Conservation (phyloP, 768 basidiomycete species). For the Cyathus striatus region DNA sequence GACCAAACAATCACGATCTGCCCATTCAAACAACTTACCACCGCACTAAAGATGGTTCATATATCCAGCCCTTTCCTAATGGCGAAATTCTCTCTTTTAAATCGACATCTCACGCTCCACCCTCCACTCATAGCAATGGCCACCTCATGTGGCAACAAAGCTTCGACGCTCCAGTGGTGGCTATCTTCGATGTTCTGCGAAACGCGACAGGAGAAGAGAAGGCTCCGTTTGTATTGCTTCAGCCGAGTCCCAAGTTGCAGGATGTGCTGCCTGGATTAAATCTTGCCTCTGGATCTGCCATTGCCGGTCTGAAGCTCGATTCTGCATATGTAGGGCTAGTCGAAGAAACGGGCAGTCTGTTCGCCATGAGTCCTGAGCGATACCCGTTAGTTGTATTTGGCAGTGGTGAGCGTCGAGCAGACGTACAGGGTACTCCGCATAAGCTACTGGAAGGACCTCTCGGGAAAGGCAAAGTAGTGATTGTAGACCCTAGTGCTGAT, state of each 20-base stretch:
- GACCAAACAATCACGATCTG: constrained; percentile 86
- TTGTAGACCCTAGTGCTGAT: constrained; percentile 10
- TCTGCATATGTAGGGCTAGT: constrained; percentile 82
- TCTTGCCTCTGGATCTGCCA: too few species aligned
- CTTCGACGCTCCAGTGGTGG: constrained; percentile 72
- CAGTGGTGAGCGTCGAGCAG: too few species aligned
- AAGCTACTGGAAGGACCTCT: constrained; percentile 16
- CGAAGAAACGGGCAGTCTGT: constrained; percentile 67
- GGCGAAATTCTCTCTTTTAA: constrained; percentile 79
- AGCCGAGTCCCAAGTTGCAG: constrained; percentile 73
- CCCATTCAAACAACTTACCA: constrained; percentile 68
- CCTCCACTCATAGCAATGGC: background rate
- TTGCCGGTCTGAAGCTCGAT: constrained; percentile 43
- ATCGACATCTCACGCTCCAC: constrained; percentile 23
- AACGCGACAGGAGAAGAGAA: constrained; percentile 18
- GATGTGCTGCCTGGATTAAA: constrained; percentile 69
- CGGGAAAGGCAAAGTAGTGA: constrained; percentile 2
- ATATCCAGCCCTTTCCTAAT: constrained; percentile 76
- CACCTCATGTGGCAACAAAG: constrained; percentile 46
- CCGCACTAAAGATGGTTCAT: constrained; percentile 71
- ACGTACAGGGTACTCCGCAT: constrained; percentile 14
- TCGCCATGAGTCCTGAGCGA: constrained; percentile 76
- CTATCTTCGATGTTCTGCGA: constrained; percentile 73
- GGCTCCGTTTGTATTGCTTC: constrained; percentile 74
- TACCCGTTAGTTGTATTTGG: constrained; percentile 83